Base-by-base conservation (phyloP, 805 yeast genomes). In the Candida ovalis region DNA sequence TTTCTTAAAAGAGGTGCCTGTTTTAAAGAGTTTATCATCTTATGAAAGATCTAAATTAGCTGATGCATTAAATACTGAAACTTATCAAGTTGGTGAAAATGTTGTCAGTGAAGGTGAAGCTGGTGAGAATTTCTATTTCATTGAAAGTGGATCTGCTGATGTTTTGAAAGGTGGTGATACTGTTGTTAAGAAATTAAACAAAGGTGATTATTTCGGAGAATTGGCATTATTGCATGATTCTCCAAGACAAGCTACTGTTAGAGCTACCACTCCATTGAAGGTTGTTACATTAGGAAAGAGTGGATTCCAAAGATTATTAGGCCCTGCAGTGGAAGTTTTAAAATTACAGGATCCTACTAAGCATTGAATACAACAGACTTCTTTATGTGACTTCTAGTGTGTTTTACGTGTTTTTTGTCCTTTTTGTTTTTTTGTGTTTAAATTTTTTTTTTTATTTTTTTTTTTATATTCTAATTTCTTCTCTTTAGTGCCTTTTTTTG, bases 151-250 rank as follows among this genome's bases (percentile, higher is more conserved):
- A 55, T 76, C 76, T 47, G 96, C 96, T 48, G 81, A 81, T 52
- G 94, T 94, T 38, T 63, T 77, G 39, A 86, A 81, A 61, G 68
- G 73, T 40, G 80, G 74, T 35, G 76, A 76, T 40, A 91, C 91
- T 22, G 74, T 76, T 40, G 75, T 90, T 30, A 77, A 75, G 21
- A 72, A 72, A 15, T 74, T 89, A 50, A 69, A 76, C 41, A 82
- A 86, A 60, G 97, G 97, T 54, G 96, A 86, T 65, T 94, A 94
- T 71, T 94, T 94, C 67, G 99, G 99, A 56, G 99, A 94, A 71
- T 82, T 94, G 54, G 98, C 99, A 3, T 74, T 94, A 58, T 75
- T 94, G 58, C 86, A 91, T 60, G 96, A 94, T 64, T 73, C 82
- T 49, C 98, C 98, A 52, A 82, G 99, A 69, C 94, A 88, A 64